Base-by-base conservation (phyloP, 2,329 filamentous ascomycete species). In the Blastomyces gilchristii region DNA sequence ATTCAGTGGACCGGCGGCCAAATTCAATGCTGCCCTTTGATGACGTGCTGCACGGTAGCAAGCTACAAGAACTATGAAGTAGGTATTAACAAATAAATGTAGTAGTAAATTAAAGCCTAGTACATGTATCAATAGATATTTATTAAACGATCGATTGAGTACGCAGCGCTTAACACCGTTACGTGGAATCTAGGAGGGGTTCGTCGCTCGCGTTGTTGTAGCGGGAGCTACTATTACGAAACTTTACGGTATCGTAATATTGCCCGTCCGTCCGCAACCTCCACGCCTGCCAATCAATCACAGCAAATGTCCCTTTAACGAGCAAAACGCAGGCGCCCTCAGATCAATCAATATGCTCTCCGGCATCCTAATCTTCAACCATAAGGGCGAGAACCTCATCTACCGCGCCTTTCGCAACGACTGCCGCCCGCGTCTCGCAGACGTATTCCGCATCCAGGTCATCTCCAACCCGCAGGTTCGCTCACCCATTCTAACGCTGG, bases 331-430 rank as follows among this genome's bases (percentile, higher is more conserved):
- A 39, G 34, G 25, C 28, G 18, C 47, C 25, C 12, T 31, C 47
- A 49, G 22, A 47, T 34, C n/a, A n/a, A 18, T 12, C 16, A 62
- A 7, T 45, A 62, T 99, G 95, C 83, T 99, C 70, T 97, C 93
- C 70, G 94, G 94, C 65, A 93, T 99, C 73, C 86, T 99, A 69
- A 87, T 99, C 70, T 99, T 99, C 84, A 99, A 99, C 71, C 94
- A 99, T 77, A 99, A 99, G 80, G 94, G 94, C 79, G 94, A 99
- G 81, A 97, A 99, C 79, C 90, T 99, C 74, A 99, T 99, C 78
- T 97, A 99, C 81, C 91, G 94, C 74, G 91, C 94, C 71, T 99
- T 99, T 79, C 91, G 94, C 73, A 96, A 96, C 76, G 95, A 99
- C 80, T 97, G 94, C 79, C 91, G 95, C 63, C 94, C 94, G 62